Evolutionary conservation across 805 yeast genomes (phyloP).

Genomic region (Yarrowia yakushimensis): DNA sequence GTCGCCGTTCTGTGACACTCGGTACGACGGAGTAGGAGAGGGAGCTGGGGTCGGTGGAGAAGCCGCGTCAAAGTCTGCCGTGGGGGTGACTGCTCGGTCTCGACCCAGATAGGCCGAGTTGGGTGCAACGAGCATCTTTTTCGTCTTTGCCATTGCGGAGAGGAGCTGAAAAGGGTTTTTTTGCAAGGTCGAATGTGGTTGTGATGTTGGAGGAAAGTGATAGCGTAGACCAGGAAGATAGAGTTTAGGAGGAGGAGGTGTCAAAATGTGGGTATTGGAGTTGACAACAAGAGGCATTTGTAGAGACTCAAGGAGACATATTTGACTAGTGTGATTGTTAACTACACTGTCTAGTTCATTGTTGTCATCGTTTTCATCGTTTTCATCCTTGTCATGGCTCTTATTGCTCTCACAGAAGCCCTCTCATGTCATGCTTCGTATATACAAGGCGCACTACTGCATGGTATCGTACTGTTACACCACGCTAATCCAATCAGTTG

Average conservation of each 20-base stretch:
- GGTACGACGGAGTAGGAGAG: conserved; percentile 7
- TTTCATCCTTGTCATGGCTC: no score
- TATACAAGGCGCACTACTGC: not conserved
- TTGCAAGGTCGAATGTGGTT: not conserved
- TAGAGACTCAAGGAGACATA: no score
- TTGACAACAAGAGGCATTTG: no score
- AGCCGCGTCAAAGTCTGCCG: not conserved
- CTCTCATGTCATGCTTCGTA: no score
- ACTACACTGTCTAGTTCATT: no score
- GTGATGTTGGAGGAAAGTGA: not conserved
- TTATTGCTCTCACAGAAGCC: no score
- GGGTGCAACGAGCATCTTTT: conserved; percentile 15
- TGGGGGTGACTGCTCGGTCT: conserved; percentile 14
- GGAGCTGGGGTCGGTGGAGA: conserved; percentile 26
- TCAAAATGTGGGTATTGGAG: no score
- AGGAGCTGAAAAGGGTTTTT: not conserved
- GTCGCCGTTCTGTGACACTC: not conserved
- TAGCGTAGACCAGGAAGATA: conserved; percentile 8
- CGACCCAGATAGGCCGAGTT: conserved; percentile 12
- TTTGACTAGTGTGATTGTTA: no score
- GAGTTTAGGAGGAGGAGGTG: conserved; percentile 14
- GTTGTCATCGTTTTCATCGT: no score
- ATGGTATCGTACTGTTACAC: not conserved
- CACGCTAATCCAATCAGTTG: no score
- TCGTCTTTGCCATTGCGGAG: conserved; percentile 5